A percentile compares a stretch with the other conserved stretches of the same genome.
These are phyloP conservation scores for Aureobasidium sp. DNA, from an alignment of 2,329 filamentous ascomycete species.

Conservation along the genomic window DNA sequence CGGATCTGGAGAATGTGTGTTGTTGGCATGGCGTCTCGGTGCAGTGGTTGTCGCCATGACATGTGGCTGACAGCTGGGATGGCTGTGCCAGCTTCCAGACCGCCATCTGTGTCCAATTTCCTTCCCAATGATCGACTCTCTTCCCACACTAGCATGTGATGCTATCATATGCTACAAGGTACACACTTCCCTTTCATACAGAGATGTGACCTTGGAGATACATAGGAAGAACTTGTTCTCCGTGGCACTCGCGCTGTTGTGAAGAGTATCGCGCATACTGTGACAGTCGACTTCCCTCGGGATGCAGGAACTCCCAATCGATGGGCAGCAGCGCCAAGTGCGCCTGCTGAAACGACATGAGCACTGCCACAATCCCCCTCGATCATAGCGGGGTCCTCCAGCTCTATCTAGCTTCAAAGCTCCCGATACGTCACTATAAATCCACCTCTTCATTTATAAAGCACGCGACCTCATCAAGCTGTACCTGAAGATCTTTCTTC, in stretches of 20 bases:
- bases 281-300: background rate
- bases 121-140: no score
- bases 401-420: background rate
- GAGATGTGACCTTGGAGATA: no score
- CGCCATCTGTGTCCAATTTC: no score
- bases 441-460: background rate
- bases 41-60: background rate
- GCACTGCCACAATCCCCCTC: background rate
- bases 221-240: no score
- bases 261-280: background rate
- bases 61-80: background rate
- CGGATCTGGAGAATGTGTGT: background rate
- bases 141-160: no score
- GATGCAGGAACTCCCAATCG: background rate
- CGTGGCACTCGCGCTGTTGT: no score
- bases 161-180: no score
- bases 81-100: background rate
- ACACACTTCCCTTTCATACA: no score
- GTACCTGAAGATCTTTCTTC: slow-evolving; percentile 5
- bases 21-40: background rate
- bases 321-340: background rate
- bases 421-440: background rate
- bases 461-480: background rate
- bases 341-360: slow-evolving; percentile 1
- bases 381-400: slow-evolving; percentile 4